phyloP scores from a whole-genome alignment of 208 protist species.

The Acanthamoeba healyi region DNA sequence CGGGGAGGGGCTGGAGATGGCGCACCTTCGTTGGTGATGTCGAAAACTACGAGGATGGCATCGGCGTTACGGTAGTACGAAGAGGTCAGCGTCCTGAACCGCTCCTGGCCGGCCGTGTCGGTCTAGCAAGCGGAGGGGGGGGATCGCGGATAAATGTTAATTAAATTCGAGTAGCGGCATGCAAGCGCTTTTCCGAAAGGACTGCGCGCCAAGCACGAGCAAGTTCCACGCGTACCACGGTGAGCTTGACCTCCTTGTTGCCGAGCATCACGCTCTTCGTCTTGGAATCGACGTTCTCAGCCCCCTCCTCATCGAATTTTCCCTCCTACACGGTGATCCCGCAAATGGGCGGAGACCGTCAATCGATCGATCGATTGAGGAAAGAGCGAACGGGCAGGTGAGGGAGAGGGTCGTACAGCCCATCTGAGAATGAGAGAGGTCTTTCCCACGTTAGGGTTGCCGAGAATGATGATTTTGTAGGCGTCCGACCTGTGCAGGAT shows the following conservation, averaged over 20 bases:
- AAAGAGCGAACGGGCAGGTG: neutral
- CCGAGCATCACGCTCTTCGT: slow-evolving; percentile 72
- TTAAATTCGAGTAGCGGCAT: too few relatives aligned
- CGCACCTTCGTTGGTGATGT: slow-evolving; percentile 73
- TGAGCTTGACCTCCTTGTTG: slow-evolving; percentile 73
- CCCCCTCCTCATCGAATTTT: slow-evolving; percentile 73
- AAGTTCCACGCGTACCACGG: slow-evolving; percentile 72
- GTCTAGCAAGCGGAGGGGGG: neutral
- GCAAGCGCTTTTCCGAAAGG: too few relatives aligned
- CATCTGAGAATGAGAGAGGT: slow-evolving; percentile 75
- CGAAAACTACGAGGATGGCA: slow-evolving; percentile 73
- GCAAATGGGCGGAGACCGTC: neutral
- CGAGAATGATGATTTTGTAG: slow-evolving; percentile 77
- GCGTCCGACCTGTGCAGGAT: slow-evolving; percentile 46
- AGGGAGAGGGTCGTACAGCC: slow-evolving; percentile 20
- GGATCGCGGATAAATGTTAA: too few relatives aligned
- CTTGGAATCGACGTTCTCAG: slow-evolving; percentile 73
- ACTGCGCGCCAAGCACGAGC: too few relatives aligned
- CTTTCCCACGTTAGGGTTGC: slow-evolving; percentile 75
- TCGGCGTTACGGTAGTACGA: slow-evolving; percentile 75
- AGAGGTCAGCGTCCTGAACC: slow-evolving; percentile 64
- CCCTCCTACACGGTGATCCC: slow-evolving; percentile 1
- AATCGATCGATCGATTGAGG: neutral
- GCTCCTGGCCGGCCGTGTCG: slow-evolving; percentile 70
- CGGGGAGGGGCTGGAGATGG: neutral